These are phyloP conservation scores for Rehmannia glutinosa DNA, from an alignment of 257 asterid genomes.

Conservation along the genomic window DNA sequence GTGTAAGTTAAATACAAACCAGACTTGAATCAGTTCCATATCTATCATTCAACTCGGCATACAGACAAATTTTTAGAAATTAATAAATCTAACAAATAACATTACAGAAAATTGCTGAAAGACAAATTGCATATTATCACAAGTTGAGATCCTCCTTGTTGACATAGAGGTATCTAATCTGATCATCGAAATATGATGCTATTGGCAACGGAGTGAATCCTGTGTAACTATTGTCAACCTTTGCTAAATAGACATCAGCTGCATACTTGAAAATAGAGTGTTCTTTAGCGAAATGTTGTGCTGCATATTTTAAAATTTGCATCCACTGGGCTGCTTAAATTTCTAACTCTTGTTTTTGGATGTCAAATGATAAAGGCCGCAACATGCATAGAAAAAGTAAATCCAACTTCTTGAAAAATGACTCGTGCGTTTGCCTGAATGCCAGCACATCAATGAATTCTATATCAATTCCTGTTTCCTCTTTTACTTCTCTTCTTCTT, in stretches of 20 bases:
- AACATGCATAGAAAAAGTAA: slow-evolving; percentile 56
- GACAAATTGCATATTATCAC: neutral
- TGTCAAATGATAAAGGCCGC: slow-evolving; percentile 56
- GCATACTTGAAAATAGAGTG: slow-evolving; percentile 47
- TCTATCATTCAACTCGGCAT: neutral
- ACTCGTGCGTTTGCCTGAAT: slow-evolving; percentile 57
- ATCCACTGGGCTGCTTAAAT: slow-evolving; percentile 84
- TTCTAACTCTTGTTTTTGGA: slow-evolving; percentile 64
- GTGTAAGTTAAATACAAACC: neutral
- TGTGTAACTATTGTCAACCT: slow-evolving; percentile 35
- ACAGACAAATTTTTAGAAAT: neutral
- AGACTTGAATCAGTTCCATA: neutral
- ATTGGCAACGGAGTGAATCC: slow-evolving; percentile 54
- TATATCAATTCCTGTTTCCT: slow-evolving; percentile 71
- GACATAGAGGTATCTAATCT: slow-evolving; percentile 47
- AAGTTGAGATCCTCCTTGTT: slow-evolving; percentile 39
- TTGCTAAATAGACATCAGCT: slow-evolving; percentile 48
- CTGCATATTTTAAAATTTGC: slow-evolving; percentile 62
- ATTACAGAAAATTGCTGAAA: neutral
- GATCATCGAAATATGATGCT: slow-evolving; percentile 31
- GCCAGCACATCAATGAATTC: slow-evolving; percentile 48
- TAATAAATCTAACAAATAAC: neutral
- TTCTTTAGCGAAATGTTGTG: slow-evolving; percentile 37
- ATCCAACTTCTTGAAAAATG: slow-evolving; percentile 58
- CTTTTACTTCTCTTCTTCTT: slow-evolving; percentile 70